phyloP scores from a whole-genome alignment of 2,329 filamentous ascomycete genomes.

The Kalmusia sp. region DNA sequence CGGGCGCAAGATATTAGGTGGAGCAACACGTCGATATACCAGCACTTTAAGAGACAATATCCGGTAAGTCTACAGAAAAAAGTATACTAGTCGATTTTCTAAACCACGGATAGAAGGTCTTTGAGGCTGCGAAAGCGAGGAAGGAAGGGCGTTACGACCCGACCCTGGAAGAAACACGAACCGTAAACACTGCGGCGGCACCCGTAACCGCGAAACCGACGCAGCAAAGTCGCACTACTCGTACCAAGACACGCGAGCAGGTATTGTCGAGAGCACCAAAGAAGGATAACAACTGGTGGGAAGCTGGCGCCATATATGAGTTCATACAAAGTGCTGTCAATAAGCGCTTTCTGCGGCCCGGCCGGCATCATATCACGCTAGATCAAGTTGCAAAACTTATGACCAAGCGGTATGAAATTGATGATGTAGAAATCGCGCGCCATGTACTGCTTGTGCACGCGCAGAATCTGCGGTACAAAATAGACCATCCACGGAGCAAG shows the following conservation, averaged over 20 bases:
- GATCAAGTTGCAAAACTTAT: conserved; percentile 42
- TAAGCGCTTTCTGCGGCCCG: conserved; percentile 35
- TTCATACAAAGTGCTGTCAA: conserved; percentile 49
- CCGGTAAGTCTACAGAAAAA: conserved; percentile 30
- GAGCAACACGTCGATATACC: conserved; percentile 52
- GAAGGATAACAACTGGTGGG: conserved; percentile 51
- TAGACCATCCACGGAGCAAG: conserved; percentile 43
- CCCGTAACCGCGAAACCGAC: conserved; percentile 10
- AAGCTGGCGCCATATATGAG: conserved; percentile 45
- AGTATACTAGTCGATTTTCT: conserved; percentile 6
- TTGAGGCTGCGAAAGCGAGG: conserved; percentile 38
- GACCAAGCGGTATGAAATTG: conserved; percentile 46
- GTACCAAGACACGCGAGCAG: conserved; percentile 12
- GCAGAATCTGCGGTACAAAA: conserved; percentile 47
- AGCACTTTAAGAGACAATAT: conserved; percentile 48
- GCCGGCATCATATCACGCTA: conserved; percentile 39
- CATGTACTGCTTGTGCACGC: conserved; percentile 46
- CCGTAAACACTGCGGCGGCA: conserved; percentile 14
- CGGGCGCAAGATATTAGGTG: conserved; percentile 54
- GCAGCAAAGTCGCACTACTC: conserved; percentile 5
- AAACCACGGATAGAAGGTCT: conserved; percentile 31
- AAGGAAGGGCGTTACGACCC: conserved; percentile 35
- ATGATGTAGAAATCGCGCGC: conserved; percentile 38
- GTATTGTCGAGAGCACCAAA: conserved; percentile 31
- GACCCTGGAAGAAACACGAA: conserved; percentile 13